These are phyloP conservation scores for Globisporangium acanthophoron DNA, from an alignment of 352 stramenopile genomes.

Conservation along the genomic window DNA sequence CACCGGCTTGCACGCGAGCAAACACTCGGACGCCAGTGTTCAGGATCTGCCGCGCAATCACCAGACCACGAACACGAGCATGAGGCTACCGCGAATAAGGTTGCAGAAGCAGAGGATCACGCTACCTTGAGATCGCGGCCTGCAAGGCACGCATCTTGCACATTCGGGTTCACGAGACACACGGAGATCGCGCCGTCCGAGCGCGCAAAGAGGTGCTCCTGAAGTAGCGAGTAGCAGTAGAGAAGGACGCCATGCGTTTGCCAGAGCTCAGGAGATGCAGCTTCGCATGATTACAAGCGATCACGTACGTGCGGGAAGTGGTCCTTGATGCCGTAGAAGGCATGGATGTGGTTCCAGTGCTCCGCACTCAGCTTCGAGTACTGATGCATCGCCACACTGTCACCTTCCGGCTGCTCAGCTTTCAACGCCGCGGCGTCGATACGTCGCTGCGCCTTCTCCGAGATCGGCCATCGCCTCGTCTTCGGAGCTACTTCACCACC, in stretches of 20 bases:
- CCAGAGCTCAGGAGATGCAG: neutral
- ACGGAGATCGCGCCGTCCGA: conserved; percentile 63
- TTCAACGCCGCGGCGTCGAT: conserved; percentile 7
- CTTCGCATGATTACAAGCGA: neutral
- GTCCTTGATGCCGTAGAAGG: conserved; percentile 66
- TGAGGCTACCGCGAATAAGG: neutral
- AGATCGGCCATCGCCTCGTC: conserved; percentile 35
- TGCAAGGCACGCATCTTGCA: conserved; percentile 47
- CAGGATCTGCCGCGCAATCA: conserved; percentile 39
- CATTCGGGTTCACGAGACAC: conserved; percentile 49
- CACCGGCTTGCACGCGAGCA: conserved; percentile 47
- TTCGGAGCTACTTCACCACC: conserved; percentile 16
- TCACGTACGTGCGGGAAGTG: conserved; percentile 37
- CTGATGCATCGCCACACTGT: conserved; percentile 22
- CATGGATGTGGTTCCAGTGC: conserved; percentile 49
- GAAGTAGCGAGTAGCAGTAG: neutral
- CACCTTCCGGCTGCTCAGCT: conserved; percentile 11
- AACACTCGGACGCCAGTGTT: conserved; percentile 89
- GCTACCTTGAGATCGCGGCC: conserved; percentile 42
- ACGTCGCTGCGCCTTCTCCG: conserved; percentile 23
- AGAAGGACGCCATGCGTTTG: no score
- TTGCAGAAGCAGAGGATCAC: neutral
- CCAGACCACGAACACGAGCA: neutral
- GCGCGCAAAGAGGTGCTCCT: conserved; percentile 57
- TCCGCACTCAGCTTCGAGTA: conserved; percentile 48